Evolutionary conservation across 306 rosid genomes (phyloP).

Genomic region (Bauhinia variegata): DNA sequence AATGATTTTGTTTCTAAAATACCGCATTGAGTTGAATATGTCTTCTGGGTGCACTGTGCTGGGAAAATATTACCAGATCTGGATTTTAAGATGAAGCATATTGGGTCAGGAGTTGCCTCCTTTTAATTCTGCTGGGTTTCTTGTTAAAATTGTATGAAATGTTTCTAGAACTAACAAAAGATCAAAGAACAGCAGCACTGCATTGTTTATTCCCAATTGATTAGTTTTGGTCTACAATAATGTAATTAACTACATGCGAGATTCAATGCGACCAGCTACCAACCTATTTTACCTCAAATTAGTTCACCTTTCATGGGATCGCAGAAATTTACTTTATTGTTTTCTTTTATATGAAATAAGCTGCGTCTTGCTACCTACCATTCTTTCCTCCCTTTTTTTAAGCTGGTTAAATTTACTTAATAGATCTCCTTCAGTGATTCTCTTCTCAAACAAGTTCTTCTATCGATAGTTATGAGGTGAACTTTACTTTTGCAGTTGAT

Average conservation of each 20-base stretch:
- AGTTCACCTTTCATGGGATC: slow-evolving; percentile 9
- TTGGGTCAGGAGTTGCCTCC: slow-evolving; percentile 14
- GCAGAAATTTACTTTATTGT: background rate
- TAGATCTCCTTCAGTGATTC: slow-evolving; percentile 5
- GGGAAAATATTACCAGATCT: slow-evolving; percentile 38
- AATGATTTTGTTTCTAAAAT: background rate
- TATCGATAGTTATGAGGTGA: slow-evolving; percentile 3
- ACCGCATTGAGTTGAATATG: slow-evolving; percentile 20
- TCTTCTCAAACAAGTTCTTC: slow-evolving; percentile 1
- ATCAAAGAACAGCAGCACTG: background rate
- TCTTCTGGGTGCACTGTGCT: slow-evolving; percentile 6
- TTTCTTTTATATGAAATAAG: background rate
- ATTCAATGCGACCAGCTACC: background rate
- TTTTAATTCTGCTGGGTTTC: background rate
- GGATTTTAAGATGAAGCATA: slow-evolving; percentile 30
- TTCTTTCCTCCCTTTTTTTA: background rate
- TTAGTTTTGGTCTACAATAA: background rate
- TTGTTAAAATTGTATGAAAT: background rate
- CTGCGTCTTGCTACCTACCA: background rate
- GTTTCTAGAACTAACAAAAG: slow-evolving; percentile 1
- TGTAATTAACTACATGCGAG: background rate
- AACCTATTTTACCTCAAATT: background rate
- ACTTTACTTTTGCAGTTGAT: slow-evolving; percentile 6
- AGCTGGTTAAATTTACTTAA: slow-evolving; percentile 12
- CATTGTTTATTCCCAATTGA: slow-evolving; percentile 1